Evolutionary conservation across 768 basidiomycete genomes (phyloP), one percentile per base, ranked within the genome.

Genomic region (Russula virescens): DNA sequence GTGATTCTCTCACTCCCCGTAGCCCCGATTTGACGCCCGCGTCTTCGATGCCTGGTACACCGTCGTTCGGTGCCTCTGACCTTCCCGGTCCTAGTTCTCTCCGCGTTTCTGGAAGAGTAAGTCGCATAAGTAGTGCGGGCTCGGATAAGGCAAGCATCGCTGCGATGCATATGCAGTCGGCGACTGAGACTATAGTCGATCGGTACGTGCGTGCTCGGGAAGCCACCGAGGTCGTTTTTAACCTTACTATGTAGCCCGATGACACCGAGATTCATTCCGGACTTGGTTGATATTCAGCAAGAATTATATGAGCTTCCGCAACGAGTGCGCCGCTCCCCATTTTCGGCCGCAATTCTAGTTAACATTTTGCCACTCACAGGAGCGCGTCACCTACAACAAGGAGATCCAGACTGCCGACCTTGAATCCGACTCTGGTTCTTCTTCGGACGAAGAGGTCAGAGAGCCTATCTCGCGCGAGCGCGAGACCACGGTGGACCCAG

Each of bases 261-360:
- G 69, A 84, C 81, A 5, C 85, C 87, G 13, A 80, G 88, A 47
- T 79, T 81, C 34, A 77, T 85, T 47, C 82, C 83, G n/a, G 91
- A 92, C 70, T 80, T 94, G n/a, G 83, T 96, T 54, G 91, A 96
- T 67, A 80, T 91, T 19, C 90, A 94, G 66, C 87, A 92, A 69
- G 94, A 97, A 70, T 76, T 97, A 6, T 96, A 92, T 68, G 94
- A 95, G 68, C 76, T 94, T 13, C 94, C 94, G 2, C 85, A 88
- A 69, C 92, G 89, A 78, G 94, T 92, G n/a, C 28, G 69, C 60
- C 3, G 26, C 23, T 10, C 25, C n/a, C 46, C 16, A 46, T 48
- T 26, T 2, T 31, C 16, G 43, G 10, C n/a, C 14, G 25, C 2
- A 54, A 25, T 28, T 26, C 47, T 5, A 4, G 48, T 47, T 53